Evolutionary conservation across 352 stramenopile species (phyloP), one percentile per base, ranked within the genome.

Genomic region (Phytopythium mirpurense): DNA sequence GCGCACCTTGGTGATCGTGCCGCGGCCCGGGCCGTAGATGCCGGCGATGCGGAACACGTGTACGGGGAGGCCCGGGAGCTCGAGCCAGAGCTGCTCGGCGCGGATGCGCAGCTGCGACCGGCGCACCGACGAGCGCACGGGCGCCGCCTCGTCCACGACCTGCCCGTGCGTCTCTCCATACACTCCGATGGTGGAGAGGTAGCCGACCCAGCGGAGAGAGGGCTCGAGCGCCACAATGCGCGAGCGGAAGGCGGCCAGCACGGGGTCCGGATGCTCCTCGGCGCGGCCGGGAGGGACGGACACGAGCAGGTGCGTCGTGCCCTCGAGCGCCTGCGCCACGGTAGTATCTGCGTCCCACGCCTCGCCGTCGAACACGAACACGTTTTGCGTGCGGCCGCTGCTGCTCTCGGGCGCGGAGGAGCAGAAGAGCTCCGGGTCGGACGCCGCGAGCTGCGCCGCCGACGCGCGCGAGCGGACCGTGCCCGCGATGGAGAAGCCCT

Each of bases 141-240:
- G 75, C n/a, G 82, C 76, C 5, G 62, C 72, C 65, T 97, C 90
- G 16, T 95, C 79, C 37, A 97, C 88, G 36, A 69, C 84, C 3
- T 76, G 63, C 31, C 89, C 90, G 43, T 92, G 53, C 15, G 81
- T 93, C 63, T 97, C 85, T 15, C 90, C 90, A 59, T 97, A 97
- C n/a, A 97, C 90, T n/a, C 86, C 84, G 51, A 95, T 96, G 24
- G 88, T 96, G 31, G 90, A 97, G 41, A 97, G 64, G 62, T 97
- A 97, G 14, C 70, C 90, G 43, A 95, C 61, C 89, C 89, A 97
- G 26, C 74, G 55, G n/a, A 95, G 59, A 48, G 69, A 84, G 36
- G 62, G 46, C 31, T 68, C 58, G 8, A 77, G 69, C 6, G 52
- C 64, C 27, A 90, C 16, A 9, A 94, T 60, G 7, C 56, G 37